phyloP scores from a whole-genome alignment of 768 basidiomycete genomes.

The Clavulina sp. region DNA sequence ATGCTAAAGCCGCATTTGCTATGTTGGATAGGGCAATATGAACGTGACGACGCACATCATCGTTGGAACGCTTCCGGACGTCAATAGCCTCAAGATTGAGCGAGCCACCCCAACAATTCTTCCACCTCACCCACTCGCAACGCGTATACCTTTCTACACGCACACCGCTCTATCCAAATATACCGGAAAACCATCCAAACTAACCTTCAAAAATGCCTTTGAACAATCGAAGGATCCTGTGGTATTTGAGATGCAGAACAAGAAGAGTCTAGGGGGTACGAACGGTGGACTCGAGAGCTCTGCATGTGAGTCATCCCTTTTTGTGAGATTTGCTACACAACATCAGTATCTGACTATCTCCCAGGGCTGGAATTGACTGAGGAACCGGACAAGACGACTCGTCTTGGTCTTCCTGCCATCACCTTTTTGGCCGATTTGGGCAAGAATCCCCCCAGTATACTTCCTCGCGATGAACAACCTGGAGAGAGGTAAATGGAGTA shows the following conservation, averaged over 20 bases:
- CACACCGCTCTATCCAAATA: neutral
- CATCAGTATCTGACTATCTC: neutral
- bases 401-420: neutral
- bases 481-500: neutral
- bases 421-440: slow-evolving; percentile 1
- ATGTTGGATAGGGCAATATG: neutral
- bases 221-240: neutral
- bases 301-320: neutral
- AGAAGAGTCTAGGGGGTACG: neutral
- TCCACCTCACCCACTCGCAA: neutral
- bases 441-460: neutral
- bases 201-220: neutral
- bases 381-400: neutral
- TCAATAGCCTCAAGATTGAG: neutral
- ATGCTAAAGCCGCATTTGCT: neutral
- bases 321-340: too few species aligned
- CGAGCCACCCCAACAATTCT: neutral
- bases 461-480: neutral
- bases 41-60: neutral
- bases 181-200: neutral
- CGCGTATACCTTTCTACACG: neutral
- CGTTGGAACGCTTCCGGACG: neutral
- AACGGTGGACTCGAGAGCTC: neutral
- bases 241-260: neutral
- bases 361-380: neutral